Conservation (phyloP, 73 alveolate genomes). For the Symbiodinium pilosum region DNA sequence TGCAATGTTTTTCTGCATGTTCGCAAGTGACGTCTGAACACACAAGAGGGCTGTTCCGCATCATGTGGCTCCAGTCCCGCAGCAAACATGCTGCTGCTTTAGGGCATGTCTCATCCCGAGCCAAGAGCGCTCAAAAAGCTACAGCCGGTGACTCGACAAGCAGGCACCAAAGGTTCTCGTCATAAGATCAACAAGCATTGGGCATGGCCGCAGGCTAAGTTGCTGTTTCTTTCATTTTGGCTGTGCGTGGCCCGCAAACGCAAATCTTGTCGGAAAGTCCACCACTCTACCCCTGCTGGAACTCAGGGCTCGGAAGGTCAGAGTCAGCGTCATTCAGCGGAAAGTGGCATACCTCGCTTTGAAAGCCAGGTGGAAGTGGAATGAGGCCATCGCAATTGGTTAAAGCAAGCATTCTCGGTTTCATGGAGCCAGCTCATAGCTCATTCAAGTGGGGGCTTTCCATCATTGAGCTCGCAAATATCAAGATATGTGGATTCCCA, state of each 20-base stretch:
- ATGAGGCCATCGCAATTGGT: background rate
- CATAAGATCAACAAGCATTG: background rate
- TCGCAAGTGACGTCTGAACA: no score
- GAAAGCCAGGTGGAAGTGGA: conserved; percentile 90
- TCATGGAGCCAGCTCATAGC: background rate
- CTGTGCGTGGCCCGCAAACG: no score
- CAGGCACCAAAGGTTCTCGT: conserved; percentile 1
- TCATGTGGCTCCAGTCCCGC: background rate
- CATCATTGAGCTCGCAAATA: no score
- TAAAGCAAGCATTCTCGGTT: background rate
- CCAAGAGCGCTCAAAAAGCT: conserved; percentile 11
- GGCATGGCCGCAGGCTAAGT: background rate
- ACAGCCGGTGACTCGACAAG: conserved; percentile 25
- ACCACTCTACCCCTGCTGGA: no score
- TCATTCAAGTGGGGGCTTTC: no score
- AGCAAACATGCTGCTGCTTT: conserved; percentile 1
- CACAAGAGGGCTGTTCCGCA: no score
- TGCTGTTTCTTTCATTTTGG: no score
- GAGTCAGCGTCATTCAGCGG: conserved; percentile 79
- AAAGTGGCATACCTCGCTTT: conserved; percentile 81
- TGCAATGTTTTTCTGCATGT: no score
- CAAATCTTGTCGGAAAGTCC: no score
- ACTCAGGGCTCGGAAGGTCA: conserved; percentile 72
- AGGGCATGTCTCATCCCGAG: background rate
- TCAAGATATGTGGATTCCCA: no score